Percentiles rank a stretch among this genome's conserved stretches.
These are phyloP conservation scores for Alternaria atra DNA, from an alignment of 2,329 filamentous ascomycete species.

Conservation along the genomic window DNA sequence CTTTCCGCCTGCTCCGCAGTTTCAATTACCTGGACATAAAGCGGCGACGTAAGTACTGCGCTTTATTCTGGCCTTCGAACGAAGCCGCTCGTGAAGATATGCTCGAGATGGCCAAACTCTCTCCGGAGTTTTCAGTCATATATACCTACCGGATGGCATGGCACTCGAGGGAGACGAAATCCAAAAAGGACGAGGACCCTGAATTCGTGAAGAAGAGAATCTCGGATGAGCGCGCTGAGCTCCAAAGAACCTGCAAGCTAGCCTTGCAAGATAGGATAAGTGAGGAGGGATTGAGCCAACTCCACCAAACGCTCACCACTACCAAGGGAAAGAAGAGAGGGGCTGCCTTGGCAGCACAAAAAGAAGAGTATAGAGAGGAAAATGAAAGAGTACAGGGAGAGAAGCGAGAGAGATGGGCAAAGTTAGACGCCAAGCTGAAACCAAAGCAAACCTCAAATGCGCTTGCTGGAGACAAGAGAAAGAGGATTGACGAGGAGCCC, in stretches of 20 bases:
- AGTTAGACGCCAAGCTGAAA: background rate
- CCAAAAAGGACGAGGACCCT: too few relatives aligned
- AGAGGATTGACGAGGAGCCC: background rate
- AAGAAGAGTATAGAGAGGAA: background rate
- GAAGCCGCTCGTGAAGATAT: conserved; percentile 2
- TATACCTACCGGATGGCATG: background rate
- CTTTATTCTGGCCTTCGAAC: conserved; percentile 4
- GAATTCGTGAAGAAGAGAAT: too few relatives aligned
- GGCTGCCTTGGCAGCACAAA: background rate
- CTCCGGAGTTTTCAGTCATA: background rate
- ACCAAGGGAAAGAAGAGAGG: background rate
- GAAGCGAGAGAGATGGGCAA: background rate
- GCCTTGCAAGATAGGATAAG: background rate
- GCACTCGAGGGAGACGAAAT: background rate
- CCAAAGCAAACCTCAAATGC: background rate
- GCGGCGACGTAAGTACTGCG: background rate
- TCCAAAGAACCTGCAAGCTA: background rate
- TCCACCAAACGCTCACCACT: background rate
- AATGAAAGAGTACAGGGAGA: background rate
- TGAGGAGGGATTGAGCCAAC: background rate
- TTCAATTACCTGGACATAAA: background rate
- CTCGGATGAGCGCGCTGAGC: background rate
- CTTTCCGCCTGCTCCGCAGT: background rate
- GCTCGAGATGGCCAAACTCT: background rate
- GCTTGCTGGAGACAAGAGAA: background rate